Conservation (phyloP, 148 eudicot genomes). For the Persicaria tinctoria region DNA sequence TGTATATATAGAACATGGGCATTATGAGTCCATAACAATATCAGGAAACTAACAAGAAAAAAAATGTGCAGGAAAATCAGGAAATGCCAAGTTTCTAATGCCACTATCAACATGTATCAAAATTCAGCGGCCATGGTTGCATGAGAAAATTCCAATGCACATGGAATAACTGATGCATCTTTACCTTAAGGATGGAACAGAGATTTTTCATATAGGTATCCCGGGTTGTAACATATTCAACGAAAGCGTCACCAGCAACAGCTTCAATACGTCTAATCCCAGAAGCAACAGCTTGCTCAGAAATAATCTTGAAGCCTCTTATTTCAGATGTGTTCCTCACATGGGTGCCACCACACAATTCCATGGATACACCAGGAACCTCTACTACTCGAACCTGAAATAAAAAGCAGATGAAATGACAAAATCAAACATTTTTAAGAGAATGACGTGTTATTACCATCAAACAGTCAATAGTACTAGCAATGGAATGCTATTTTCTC, state of each 20-base stretch:
- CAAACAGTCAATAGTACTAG: not conserved
- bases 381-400: slow-evolving; percentile 92
- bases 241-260: slow-evolving; percentile 95
- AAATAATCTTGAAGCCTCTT: slow-evolving; percentile 92
- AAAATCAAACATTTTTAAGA: not conserved
- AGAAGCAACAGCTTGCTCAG: slow-evolving; percentile 94
- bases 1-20: not conserved
- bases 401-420: not conserved
- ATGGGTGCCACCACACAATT: slow-evolving; percentile 96
- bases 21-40: not conserved
- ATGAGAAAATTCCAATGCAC: slow-evolving; percentile 11
- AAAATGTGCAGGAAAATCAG: not conserved
- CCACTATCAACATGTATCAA: not conserved
- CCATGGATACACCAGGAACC: slow-evolving; percentile 98
- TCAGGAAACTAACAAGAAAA: not conserved
- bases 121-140: not conserved
- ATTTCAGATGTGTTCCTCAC: slow-evolving; percentile 82
- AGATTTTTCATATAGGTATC: slow-evolving; percentile 85
- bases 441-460: not conserved
- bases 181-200: slow-evolving; percentile 90
- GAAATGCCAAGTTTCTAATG: not conserved
- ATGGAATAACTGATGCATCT: not conserved
- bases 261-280: slow-evolving; percentile 98
- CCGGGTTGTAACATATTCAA: slow-evolving; percentile 66
- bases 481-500: not conserved